These are phyloP conservation scores for Neltuma alba DNA, from an alignment of 306 rosid species.

Conservation along the genomic window DNA sequence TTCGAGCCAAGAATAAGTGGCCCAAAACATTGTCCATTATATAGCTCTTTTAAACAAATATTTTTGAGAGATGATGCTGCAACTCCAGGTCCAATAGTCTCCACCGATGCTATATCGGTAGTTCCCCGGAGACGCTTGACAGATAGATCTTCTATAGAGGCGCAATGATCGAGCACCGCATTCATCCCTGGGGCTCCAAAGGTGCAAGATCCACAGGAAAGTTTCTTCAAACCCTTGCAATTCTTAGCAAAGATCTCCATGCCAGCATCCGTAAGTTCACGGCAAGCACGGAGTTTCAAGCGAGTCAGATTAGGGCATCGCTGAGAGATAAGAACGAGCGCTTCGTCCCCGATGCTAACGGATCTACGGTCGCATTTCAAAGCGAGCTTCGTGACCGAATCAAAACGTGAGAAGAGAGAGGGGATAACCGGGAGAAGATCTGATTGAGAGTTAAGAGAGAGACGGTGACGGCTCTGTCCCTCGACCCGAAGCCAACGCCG, in stretches of 20 bases:
- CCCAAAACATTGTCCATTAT: constrained; percentile 86
- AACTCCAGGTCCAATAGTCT: constrained; percentile 64
- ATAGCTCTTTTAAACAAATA: constrained; percentile 76
- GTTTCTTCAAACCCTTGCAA: constrained; percentile 21
- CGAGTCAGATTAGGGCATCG: constrained; percentile 12
- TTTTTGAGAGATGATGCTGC: constrained; percentile 58
- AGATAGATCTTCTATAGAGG: constrained; percentile 62
- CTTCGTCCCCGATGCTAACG: neutral
- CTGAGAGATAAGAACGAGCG: neutral
- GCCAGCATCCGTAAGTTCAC: constrained; percentile 3
- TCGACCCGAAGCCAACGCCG: constrained; percentile 64
- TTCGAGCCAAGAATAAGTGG: constrained; percentile 82
- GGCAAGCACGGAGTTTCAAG: constrained; percentile 12
- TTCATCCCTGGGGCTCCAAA: constrained; percentile 47
- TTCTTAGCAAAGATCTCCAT: constrained; percentile 4
- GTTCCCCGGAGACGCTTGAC: constrained; percentile 68
- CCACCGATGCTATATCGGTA: constrained; percentile 48
- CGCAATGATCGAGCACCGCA: constrained; percentile 59
- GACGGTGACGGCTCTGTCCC: constrained; percentile 76
- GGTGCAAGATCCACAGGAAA: constrained; percentile 14
- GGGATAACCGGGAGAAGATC: constrained; percentile 43
- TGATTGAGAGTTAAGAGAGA: constrained; percentile 55
- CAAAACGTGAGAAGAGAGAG: constrained; percentile 63
- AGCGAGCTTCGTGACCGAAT: constrained; percentile 64
- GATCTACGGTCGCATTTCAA: constrained; percentile 41